Conservation (phyloP, 2,329 filamentous ascomycete genomes). For the Kalmusia sp. region DNA sequence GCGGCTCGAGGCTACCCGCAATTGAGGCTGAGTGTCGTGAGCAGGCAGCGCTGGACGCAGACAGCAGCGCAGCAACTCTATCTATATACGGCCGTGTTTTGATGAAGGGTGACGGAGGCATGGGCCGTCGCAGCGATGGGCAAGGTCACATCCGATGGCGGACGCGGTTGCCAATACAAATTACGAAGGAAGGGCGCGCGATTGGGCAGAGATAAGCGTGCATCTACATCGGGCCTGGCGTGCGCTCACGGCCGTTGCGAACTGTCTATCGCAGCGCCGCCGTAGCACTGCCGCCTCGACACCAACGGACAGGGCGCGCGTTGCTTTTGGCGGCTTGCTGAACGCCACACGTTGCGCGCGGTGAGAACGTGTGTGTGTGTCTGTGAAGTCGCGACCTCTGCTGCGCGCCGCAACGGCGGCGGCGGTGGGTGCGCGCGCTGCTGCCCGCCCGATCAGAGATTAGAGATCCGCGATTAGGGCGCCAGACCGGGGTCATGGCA, state of each 20-base stretch:
- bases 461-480: slow-evolving; percentile 1
- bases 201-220: slow-evolving; percentile 39
- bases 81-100: neutral
- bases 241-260: slow-evolving; percentile 5
- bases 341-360: neutral
- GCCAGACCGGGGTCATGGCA: slow-evolving; percentile 8
- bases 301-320: neutral
- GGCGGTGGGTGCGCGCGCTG: neutral
- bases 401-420: neutral
- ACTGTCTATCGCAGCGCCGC: slow-evolving; percentile 12
- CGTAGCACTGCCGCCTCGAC: slow-evolving; percentile 6
- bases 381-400: too few relatives aligned
- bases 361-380: neutral
- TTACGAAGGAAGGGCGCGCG: slow-evolving; percentile 11
- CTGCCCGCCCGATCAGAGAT: neutral
- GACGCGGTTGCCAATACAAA: slow-evolving; percentile 20
- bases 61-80: neutral
- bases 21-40: neutral
- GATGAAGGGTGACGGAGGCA: neutral
- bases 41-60: too few relatives aligned
- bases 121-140: neutral
- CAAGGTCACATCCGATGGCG: slow-evolving; percentile 1
- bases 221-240: slow-evolving; percentile 8
- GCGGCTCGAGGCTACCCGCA: neutral
- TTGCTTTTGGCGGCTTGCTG: slow-evolving; percentile 1